Conservation (phyloP, 2,329 filamentous ascomycete species). For the Periconia digitata region DNA sequence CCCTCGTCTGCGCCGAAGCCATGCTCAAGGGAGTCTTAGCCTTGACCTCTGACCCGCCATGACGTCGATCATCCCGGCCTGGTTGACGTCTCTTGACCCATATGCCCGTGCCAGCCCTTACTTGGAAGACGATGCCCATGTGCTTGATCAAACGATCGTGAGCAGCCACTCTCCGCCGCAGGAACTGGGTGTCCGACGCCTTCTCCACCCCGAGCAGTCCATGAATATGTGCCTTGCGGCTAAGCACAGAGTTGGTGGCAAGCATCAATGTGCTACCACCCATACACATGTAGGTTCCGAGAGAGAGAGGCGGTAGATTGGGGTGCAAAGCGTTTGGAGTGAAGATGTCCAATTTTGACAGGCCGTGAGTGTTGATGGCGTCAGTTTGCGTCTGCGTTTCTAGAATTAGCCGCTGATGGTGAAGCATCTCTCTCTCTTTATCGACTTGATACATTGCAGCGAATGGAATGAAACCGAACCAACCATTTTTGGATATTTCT, state of each 20-base stretch:
- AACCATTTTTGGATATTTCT: conserved; percentile 32
- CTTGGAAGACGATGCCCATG: conserved; percentile 8
- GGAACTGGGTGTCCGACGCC: not conserved
- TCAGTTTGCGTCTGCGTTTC: conserved; percentile 34
- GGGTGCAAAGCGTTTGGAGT: conserved; percentile 33
- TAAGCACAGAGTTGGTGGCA: conserved; percentile 20
- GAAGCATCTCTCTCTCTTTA: not conserved
- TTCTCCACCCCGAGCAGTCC: conserved; percentile 13
- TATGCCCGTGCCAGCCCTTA: not conserved
- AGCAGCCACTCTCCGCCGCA: conserved; percentile 16
- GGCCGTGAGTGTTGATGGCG: conserved; percentile 18
- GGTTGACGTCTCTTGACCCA: not conserved
- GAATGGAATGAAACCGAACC: not conserved
- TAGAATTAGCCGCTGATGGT: no score
- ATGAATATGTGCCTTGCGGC: conserved; percentile 21
- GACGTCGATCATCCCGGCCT: not conserved
- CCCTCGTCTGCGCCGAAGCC: conserved; percentile 17
- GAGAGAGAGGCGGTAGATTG: conserved; percentile 20
- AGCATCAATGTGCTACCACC: conserved; percentile 27
- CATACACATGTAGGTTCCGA: conserved; percentile 21
- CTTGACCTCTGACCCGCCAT: not conserved
- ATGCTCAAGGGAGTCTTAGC: conserved; percentile 15
- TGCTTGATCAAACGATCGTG: conserved; percentile 26
- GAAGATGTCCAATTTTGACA: conserved; percentile 37
- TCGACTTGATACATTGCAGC: no score